Evolutionary conservation across 768 basidiomycete species (phyloP).

Genomic region (Nidula microcarpa): DNA sequence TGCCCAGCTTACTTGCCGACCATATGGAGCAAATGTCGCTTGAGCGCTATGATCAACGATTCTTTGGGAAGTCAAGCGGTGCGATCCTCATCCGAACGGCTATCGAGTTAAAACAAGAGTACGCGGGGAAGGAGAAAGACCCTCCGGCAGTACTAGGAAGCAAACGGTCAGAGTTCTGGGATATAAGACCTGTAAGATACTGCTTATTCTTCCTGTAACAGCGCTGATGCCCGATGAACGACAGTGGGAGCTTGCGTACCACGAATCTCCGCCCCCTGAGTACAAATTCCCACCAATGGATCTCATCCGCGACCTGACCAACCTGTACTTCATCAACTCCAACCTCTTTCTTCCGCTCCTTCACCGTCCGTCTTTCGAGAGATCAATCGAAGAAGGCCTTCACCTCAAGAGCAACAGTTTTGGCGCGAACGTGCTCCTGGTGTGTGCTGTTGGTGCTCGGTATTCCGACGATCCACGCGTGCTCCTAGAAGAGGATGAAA

Average conservation of each 20-base stretch:
- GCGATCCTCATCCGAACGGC: constrained; percentile 52
- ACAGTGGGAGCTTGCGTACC: constrained; percentile 33
- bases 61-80: constrained; percentile 56
- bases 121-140: constrained; percentile 28
- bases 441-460: constrained; percentile 69
- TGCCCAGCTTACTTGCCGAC: constrained; percentile 22
- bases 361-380: constrained; percentile 68
- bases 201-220: not conserved
- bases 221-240: not conserved
- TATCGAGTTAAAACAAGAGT: constrained; percentile 57
- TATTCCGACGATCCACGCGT: constrained; percentile 57
- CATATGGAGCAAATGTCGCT: constrained; percentile 28
- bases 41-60: constrained; percentile 34
- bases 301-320: constrained; percentile 49
- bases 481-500: constrained; percentile 30
- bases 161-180: constrained; percentile 35
- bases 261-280: constrained; percentile 7
- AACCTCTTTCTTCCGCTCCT: constrained; percentile 68
- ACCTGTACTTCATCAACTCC: constrained; percentile 58
- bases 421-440: constrained; percentile 56
- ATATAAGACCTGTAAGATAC: constrained; percentile 24
- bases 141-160: constrained; percentile 8
- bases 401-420: constrained; percentile 53
- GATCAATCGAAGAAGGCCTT: constrained; percentile 39
- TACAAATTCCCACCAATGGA: constrained; percentile 49